These are phyloP conservation scores for Echium plantagineum DNA, from an alignment of 257 asterid species.

Conservation along the genomic window DNA sequence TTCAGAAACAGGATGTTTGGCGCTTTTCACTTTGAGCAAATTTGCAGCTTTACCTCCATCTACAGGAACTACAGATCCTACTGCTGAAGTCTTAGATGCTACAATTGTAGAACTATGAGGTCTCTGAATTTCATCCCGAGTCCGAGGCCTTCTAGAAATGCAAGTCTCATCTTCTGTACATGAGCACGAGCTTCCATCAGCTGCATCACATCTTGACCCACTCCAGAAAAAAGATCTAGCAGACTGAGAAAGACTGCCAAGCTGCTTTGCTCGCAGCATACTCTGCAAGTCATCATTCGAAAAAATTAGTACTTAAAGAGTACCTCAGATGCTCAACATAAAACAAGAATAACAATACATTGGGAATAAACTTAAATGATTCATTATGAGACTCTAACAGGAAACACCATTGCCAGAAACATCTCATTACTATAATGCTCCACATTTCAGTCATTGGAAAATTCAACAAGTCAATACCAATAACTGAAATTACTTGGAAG, in stretches of 20 bases:
- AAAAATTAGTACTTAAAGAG: not conserved
- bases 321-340: not conserved
- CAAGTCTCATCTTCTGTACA: conserved; percentile 72
- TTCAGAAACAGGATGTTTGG: conserved; percentile 16
- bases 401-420: not conserved
- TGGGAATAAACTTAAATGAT: not conserved
- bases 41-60: conserved; percentile 37
- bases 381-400: not conserved
- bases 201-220: conserved; percentile 70
- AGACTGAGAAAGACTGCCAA: conserved; percentile 78
- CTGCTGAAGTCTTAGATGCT: conserved; percentile 31
- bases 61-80: conserved; percentile 16
- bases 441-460: not conserved
- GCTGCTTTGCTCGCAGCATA: conserved; percentile 86
- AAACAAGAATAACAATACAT: not conserved
- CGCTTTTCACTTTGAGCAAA: conserved; percentile 21
- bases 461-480: not conserved
- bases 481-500: not conserved
- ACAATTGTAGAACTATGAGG: conserved; percentile 28
- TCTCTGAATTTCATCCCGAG: conserved; percentile 34
- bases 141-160: conserved; percentile 38
- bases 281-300: conserved; percentile 30
- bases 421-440: not conserved
- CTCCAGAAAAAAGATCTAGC: conserved; percentile 63
- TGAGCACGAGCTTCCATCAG: conserved; percentile 80